These are phyloP conservation scores for Polygonum maritimum DNA, from an alignment of 148 eudicot genomes.

Conservation along the genomic window DNA sequence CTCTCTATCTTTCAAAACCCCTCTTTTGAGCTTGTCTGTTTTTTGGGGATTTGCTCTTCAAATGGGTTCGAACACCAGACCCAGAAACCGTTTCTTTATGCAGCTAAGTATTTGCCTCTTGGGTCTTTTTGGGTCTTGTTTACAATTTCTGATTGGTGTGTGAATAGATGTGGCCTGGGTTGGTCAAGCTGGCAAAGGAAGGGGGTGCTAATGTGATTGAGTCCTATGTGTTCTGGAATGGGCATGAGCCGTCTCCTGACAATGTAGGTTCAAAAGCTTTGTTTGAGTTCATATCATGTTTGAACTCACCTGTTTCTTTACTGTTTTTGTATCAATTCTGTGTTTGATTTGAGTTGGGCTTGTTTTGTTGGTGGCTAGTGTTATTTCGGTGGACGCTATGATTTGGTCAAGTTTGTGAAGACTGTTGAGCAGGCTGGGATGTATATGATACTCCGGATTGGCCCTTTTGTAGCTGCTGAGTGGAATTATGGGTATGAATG, in stretches of 20 bases:
- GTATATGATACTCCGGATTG: constrained; percentile 93
- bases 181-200: constrained; percentile 76
- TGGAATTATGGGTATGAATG: constrained; percentile 84
- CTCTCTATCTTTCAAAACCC: constrained; percentile 1
- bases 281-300: constrained; percentile 11
- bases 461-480: constrained; percentile 98
- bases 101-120: background rate
- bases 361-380: constrained; percentile 31
- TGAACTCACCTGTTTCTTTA: background rate
- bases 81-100: background rate
- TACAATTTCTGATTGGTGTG: constrained; percentile 2
- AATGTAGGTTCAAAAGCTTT: constrained; percentile 38
- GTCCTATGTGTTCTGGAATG: constrained; percentile 96
- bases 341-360: background rate
- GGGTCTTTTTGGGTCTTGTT: background rate
- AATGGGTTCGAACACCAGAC: background rate
- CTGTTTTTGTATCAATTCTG: background rate
- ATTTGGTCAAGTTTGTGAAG: constrained; percentile 85
- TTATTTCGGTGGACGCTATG: constrained; percentile 80
- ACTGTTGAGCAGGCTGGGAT: constrained; percentile 74
- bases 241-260: constrained; percentile 86
- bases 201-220: constrained; percentile 94
- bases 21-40: constrained; percentile 1
- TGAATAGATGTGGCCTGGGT: constrained; percentile 96
- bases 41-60: background rate